Evolutionary conservation across 202 grass and related monocot species (phyloP), one percentile per base, ranked within the genome.

Genomic region (Elaeis oleifera): DNA sequence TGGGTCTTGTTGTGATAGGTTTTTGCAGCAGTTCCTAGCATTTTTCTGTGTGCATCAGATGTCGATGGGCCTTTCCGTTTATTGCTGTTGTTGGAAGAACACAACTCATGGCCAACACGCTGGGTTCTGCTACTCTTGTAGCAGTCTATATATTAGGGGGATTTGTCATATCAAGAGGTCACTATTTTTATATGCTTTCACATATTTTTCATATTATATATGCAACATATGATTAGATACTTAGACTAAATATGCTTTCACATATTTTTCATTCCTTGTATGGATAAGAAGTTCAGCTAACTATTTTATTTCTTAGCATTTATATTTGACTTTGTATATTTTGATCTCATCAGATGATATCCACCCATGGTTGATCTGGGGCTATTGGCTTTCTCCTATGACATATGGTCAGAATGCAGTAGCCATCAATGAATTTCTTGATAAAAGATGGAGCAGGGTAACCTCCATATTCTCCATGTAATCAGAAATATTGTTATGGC

Each of bases 331-430:
- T 22, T 70, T 26, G 31, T 63, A 27, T 73, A 72, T 60, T 71
- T 48, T 53, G 36, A 31, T 61, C 20, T 16, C 55, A 78, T 64
- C 77, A 95, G 90, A 95, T 82, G 62, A 73, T 49, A 82, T 95
- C 62, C 81, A 83, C 36, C 74, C 76, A 73, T 95, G 90, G 90
- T 64, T 88, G 68, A 73, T 72, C 63, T 95, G 90, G 90, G 90
- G 76, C 67, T 81, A 89, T 64, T 95, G 90, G 90, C 63, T 62
- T 16, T 95, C 85, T 55, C 90, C 90, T 60, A 77, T 95, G 59
- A 85, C 90, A n/a, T 95, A 89, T 49, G 90, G 79, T 56, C 90
- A 89, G 74, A 89, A 95, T 51, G 85, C 85, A n/a, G 32, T 95
- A 19, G 60, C 85, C 65, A 64, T 95, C 56, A 89, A 95, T 73